phyloP scores from a whole-genome alignment of 2,329 filamentous ascomycete species.

The Cercospora janseana region DNA sequence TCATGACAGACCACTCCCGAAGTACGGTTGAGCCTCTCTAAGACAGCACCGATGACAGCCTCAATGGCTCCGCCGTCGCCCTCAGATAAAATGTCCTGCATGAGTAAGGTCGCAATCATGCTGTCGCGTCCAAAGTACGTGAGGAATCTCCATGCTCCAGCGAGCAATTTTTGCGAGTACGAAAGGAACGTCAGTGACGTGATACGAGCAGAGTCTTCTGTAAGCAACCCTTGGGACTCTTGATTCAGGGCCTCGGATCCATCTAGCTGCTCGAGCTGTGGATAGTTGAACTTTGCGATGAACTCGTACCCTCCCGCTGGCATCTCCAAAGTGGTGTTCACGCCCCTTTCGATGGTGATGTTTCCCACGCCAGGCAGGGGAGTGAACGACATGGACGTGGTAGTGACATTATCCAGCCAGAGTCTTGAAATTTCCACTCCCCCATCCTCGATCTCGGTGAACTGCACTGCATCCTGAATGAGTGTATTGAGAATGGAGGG shows the following conservation, averaged over 20 bases:
- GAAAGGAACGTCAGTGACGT: constrained; percentile 62
- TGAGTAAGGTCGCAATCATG: constrained; percentile 59
- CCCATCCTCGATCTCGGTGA: constrained; percentile 42
- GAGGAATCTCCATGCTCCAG: constrained; percentile 64
- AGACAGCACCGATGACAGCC: constrained; percentile 59
- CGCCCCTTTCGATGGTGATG: constrained; percentile 39
- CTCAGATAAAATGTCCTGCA: constrained; percentile 58
- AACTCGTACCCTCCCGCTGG: constrained; percentile 57
- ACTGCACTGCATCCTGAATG: constrained; percentile 56
- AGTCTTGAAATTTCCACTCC: constrained; percentile 52
- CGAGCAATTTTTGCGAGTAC: constrained; percentile 61
- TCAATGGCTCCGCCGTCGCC: constrained; percentile 58
- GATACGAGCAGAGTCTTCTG: constrained; percentile 48
- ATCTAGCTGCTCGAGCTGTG: constrained; percentile 56
- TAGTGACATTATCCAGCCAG: constrained; percentile 64
- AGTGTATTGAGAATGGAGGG: constrained; percentile 51
- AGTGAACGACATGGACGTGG: constrained; percentile 52
- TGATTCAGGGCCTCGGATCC: constrained; percentile 52
- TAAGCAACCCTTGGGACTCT: constrained; percentile 48
- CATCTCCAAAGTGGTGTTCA: constrained; percentile 52
- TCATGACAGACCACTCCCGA: constrained; percentile 64
- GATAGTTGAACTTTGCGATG: constrained; percentile 60
- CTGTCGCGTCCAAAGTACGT: constrained; percentile 67
- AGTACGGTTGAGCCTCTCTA: constrained; percentile 60
- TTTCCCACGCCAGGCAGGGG: constrained; percentile 36